Evolutionary conservation across 176 grass and related monocot genomes (phyloP), one percentile per base, ranked within the genome.

Genomic region (Avena insularis): DNA sequence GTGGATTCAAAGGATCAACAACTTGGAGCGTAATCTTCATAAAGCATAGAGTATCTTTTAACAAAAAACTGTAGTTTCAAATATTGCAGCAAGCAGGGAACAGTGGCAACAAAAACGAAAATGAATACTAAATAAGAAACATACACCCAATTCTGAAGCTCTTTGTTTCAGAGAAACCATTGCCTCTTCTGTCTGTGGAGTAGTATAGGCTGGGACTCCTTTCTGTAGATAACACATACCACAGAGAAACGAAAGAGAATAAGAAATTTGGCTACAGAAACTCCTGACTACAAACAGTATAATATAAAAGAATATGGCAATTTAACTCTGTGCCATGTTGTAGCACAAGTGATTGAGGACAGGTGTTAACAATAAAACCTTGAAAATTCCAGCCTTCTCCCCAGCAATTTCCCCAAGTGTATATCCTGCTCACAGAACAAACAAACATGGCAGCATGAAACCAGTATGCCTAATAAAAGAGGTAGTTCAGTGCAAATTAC

Each of bases 361-460:
- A 77, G 74, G 55, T 55, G 59, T 23, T 63, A 76, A 87, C 31
- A 14, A 86, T 29, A 54, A 9, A 60, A 99, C 97, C 97, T 99
- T 96, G 50, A 99, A 94, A 79, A 99, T 99, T 38, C 97, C 97
- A 86, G 97, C 92, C 82, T 99, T 99, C 92, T 96, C 92, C 58
- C 92, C 92, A 51, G 97, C 97, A 89, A 99, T 99, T 90, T 96
- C 90, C 38, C 82, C 89, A 72, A 99, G 94, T 0, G 97, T 96
- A 85, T 96, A 88, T 82, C 97, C 97, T 99, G 89, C 38, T 88
- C 61, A 87, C 65, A 79, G 10, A 23, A 29, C 33, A 90, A 11
- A 20, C 8, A 92, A 84, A 73, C n/a, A 77, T 50, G 38, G 12
- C 2, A 72, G 6, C 21, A 77, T 47, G 45, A 86, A 62, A 81